A percentile compares a stretch with the other conserved stretches of the same genome.
Evolutionary conservation across 129 eudicot species (phyloP).

Genomic region (Flaveria robusta): DNA sequence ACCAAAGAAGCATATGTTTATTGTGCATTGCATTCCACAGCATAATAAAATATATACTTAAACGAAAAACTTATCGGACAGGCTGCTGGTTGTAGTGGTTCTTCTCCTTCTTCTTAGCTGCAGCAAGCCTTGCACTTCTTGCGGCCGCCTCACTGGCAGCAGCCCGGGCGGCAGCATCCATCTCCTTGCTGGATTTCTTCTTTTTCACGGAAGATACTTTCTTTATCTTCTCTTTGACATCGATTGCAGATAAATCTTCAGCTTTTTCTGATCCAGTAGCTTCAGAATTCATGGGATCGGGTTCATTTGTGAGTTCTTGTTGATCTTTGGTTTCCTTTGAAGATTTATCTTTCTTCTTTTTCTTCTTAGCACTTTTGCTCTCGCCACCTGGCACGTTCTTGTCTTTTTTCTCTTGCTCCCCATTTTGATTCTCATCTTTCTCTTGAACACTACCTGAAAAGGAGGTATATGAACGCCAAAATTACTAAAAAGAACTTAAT

Average conservation of each 20-base stretch:
- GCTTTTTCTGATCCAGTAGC: constrained; percentile 51
- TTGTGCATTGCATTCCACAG: constrained; percentile 42
- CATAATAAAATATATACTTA: constrained; percentile 26
- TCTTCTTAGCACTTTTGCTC: constrained; percentile 76
- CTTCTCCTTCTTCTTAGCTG: constrained; percentile 97
- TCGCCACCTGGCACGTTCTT: constrained; percentile 46
- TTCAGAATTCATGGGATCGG: constrained; percentile 40
- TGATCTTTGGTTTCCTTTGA: constrained; percentile 65
- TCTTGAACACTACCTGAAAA: constrained; percentile 56
- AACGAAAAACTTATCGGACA: constrained; percentile 49
- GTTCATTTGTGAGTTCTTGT: constrained; percentile 49
- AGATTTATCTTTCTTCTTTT: constrained; percentile 85
- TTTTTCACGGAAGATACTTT: constrained; percentile 75
- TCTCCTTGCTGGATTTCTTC: constrained; percentile 83
- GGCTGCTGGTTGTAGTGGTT: constrained; percentile 98
- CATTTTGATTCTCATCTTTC: constrained; percentile 50
- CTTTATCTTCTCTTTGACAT: constrained; percentile 73
- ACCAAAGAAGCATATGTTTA: constrained; percentile 44
- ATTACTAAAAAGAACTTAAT: not conserved
- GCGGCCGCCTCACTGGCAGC: constrained; percentile 95
- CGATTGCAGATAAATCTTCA: constrained; percentile 59
- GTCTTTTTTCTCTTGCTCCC: constrained; percentile 62
- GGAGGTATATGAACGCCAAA: not conserved
- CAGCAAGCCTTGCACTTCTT: constrained; percentile 80
- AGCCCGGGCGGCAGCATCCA: constrained; percentile 85